These are phyloP conservation scores for Fonsecaea pedrosoi DNA, from an alignment of 2,329 filamentous ascomycete genomes.

Conservation along the genomic window DNA sequence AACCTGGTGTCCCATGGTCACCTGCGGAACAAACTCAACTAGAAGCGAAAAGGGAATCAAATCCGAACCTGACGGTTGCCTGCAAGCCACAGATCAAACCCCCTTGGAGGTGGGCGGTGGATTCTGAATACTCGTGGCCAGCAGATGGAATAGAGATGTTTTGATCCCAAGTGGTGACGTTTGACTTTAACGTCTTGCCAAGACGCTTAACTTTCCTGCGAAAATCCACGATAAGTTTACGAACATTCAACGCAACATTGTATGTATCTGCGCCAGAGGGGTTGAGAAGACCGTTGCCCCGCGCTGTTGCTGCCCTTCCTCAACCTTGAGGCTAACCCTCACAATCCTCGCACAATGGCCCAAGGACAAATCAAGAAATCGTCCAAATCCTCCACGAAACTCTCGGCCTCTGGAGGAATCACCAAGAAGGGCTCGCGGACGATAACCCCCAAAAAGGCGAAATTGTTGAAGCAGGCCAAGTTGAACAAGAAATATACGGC, in stretches of 20 bases:
- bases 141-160: background rate
- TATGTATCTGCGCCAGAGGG: background rate
- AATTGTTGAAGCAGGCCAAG: slow-evolving; percentile 65
- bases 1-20: background rate
- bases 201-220: background rate
- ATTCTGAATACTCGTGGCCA: background rate
- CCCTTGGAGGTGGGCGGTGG: background rate
- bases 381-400: slow-evolving; percentile 23
- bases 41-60: background rate
- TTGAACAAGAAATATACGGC: slow-evolving; percentile 71
- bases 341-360: slow-evolving; percentile 29
- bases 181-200: background rate
- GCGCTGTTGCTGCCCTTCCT: background rate
- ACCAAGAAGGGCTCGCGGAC: slow-evolving; percentile 66
- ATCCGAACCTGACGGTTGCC: background rate
- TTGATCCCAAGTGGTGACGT: background rate
- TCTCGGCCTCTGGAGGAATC: slow-evolving; percentile 44
- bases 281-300: background rate
- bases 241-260: background rate
- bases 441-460: slow-evolving; percentile 71
- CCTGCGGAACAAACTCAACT: background rate
- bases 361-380: slow-evolving; percentile 39
- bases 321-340: background rate
- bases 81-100: background rate
- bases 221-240: background rate